A percentile compares a stretch with the other conserved stretches of the same genome.
These are phyloP conservation scores for Dendrobium chrysotoxum DNA, from an alignment of 106 monocot species.

Conservation along the genomic window DNA sequence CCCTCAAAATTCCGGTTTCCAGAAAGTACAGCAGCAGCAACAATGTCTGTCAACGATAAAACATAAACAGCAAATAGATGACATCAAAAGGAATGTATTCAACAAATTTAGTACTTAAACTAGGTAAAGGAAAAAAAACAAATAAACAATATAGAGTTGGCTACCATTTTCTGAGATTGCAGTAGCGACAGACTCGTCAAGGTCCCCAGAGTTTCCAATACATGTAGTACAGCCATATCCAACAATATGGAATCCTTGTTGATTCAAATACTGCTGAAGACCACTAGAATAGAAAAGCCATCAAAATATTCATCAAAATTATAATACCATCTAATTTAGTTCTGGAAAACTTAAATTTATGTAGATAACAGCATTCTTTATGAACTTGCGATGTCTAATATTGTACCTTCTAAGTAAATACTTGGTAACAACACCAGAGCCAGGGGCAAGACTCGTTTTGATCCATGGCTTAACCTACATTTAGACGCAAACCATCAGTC, in stretches of 20 bases:
- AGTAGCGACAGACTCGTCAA: slow-evolving; percentile 56
- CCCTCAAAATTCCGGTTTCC: slow-evolving; percentile 84
- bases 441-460: slow-evolving; percentile 81
- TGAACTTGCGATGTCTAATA: neutral
- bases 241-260: slow-evolving; percentile 72
- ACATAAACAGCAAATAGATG: neutral
- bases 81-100: neutral
- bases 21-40: slow-evolving; percentile 72
- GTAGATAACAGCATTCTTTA: neutral
- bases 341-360: neutral
- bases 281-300: slow-evolving; percentile 37
- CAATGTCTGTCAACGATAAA: slow-evolving; percentile 36
- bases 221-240: slow-evolving; percentile 92
- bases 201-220: slow-evolving; percentile 84
- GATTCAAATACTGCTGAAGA: slow-evolving; percentile 66
- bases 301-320: neutral
- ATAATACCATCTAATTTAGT: neutral
- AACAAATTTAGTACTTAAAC: neutral
- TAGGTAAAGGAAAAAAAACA: neutral
- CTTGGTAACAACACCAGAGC: slow-evolving; percentile 79
- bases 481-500: neutral
- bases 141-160: neutral
- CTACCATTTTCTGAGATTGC: slow-evolving; percentile 81
- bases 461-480: slow-evolving; percentile 77
- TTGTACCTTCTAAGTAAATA: slow-evolving; percentile 57